Evolutionary conservation across 495 filamentous ascomycete genomes (phyloP).

Genomic region (Apiosordaria backusii): DNA sequence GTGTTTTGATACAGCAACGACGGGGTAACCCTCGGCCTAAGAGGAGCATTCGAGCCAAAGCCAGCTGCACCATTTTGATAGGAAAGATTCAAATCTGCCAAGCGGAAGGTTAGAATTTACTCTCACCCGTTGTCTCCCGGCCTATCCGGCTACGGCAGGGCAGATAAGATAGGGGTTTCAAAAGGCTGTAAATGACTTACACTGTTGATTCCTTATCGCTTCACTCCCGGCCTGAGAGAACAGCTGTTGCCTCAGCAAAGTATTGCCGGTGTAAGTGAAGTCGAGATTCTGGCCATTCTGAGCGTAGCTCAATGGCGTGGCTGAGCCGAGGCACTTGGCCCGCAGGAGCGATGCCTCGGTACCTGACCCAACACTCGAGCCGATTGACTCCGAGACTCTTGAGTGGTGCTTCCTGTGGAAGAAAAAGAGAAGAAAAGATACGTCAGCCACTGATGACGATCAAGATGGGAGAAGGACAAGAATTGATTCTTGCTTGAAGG

Average conservation of each 20-base stretch:
- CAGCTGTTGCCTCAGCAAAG: not conserved
- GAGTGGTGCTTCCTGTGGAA: not conserved
- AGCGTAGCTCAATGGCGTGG: not conserved
- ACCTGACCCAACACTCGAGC: not conserved
- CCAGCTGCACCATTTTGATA: not conserved
- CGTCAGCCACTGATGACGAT: not conserved
- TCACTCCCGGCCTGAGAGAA: not conserved
- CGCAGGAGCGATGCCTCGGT: not conserved
- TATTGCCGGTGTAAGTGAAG: not conserved
- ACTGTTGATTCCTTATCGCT: not conserved
- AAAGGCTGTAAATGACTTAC: not conserved
- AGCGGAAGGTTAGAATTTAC: not conserved
- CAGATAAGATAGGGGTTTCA: too few relatives aligned
- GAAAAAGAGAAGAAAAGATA: not conserved
- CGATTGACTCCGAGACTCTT: not conserved
- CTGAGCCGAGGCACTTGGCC: not conserved
- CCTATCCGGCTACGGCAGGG: not conserved
- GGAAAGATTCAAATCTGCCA: not conserved
- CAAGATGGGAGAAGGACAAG: not conserved
- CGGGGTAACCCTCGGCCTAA: not conserved
- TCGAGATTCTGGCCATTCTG: not conserved
- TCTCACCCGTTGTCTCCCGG: not conserved
- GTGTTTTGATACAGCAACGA: not conserved
- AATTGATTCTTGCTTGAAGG: conserved; percentile 33
- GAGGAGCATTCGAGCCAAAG: not conserved